These are phyloP conservation scores for Saccharomycopsis fermentans DNA, from an alignment of 805 yeast species.

Conservation along the genomic window DNA sequence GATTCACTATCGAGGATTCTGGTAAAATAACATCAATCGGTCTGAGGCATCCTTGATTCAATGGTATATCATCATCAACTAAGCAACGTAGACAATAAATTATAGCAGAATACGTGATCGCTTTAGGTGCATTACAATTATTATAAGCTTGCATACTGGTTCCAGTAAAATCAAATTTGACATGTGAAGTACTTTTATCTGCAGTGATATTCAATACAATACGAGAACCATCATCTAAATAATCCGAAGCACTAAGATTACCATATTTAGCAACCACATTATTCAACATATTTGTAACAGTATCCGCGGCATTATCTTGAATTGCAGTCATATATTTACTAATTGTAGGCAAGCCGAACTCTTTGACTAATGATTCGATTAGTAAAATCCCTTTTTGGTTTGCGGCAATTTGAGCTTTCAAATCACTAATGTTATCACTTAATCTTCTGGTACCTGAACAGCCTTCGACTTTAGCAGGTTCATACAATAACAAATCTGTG, in stretches of 20 bases:
- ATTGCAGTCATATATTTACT: constrained; percentile 72
- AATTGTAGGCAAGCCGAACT: constrained; percentile 51
- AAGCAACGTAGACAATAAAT: constrained; percentile 78
- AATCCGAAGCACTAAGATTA: constrained; percentile 48
- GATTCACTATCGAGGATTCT: constrained; percentile 53
- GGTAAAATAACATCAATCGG: constrained; percentile 68
- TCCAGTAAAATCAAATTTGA: constrained; percentile 75
- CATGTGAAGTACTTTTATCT: constrained; percentile 42
- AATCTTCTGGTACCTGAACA: constrained; percentile 85
- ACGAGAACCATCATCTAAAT: constrained; percentile 73
- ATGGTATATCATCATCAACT: constrained; percentile 79
- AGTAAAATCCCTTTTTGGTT: constrained; percentile 75
- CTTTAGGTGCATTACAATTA: constrained; percentile 85
- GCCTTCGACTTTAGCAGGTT: constrained; percentile 75
- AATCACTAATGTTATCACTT: constrained; percentile 73
- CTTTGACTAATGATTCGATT: constrained; percentile 47
- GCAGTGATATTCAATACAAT: constrained; percentile 48
- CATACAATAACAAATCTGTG: constrained; percentile 47
- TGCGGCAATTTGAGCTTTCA: constrained; percentile 83
- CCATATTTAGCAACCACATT: constrained; percentile 25
- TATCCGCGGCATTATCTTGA: constrained; percentile 64
- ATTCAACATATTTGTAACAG: constrained; percentile 50
- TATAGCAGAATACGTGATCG: constrained; percentile 82
- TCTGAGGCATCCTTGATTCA: constrained; percentile 84
- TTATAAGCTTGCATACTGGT: constrained; percentile 84